phyloP scores from a whole-genome alignment of 805 yeast genomes.

The Metschnikowia kofuensis region DNA sequence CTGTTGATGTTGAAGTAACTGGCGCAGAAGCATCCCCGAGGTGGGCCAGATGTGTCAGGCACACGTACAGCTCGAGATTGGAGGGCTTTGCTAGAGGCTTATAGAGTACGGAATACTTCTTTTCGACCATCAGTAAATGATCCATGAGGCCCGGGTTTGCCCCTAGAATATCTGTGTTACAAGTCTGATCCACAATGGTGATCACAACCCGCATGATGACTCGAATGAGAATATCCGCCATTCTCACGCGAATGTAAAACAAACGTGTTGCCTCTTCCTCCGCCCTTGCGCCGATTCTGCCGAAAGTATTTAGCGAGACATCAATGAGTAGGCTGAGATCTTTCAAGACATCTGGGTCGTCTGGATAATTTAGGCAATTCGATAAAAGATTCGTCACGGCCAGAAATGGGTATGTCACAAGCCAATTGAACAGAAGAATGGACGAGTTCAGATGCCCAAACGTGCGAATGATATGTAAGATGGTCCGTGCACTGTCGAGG shows the following conservation, averaged over 20 bases:
- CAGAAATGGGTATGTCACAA: slow-evolving; percentile 29
- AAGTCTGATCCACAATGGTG: slow-evolving; percentile 20
- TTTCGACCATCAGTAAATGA: slow-evolving; percentile 18
- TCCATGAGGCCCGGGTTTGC: slow-evolving; percentile 17
- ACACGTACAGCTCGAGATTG: not conserved
- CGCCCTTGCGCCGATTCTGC: slow-evolving; percentile 7
- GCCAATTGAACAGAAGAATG: slow-evolving; percentile 30
- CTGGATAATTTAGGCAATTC: slow-evolving; percentile 30
- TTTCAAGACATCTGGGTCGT: slow-evolving; percentile 22
- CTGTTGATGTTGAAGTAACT: not conserved
- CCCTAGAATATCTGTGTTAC: slow-evolving; percentile 16
- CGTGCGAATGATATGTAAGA: slow-evolving; percentile 25
- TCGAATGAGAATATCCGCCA: slow-evolving; percentile 21
- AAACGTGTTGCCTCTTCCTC: slow-evolving; percentile 10
- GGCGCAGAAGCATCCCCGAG: not conserved
- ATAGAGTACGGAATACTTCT: slow-evolving; percentile 20
- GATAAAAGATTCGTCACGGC: slow-evolving; percentile 32
- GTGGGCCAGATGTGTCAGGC: slow-evolving; percentile 1
- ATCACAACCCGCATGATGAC: slow-evolving; percentile 23
- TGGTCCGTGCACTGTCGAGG: slow-evolving; percentile 37
- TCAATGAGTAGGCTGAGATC: slow-evolving; percentile 33
- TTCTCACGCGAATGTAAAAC: slow-evolving; percentile 13
- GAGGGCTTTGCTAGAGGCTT: not conserved
- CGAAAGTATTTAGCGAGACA: slow-evolving; percentile 19
- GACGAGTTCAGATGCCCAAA: slow-evolving; percentile 21